Conservation (phyloP, 1,284 basidiomycete species). For the Sporisorium sorghi region DNA sequence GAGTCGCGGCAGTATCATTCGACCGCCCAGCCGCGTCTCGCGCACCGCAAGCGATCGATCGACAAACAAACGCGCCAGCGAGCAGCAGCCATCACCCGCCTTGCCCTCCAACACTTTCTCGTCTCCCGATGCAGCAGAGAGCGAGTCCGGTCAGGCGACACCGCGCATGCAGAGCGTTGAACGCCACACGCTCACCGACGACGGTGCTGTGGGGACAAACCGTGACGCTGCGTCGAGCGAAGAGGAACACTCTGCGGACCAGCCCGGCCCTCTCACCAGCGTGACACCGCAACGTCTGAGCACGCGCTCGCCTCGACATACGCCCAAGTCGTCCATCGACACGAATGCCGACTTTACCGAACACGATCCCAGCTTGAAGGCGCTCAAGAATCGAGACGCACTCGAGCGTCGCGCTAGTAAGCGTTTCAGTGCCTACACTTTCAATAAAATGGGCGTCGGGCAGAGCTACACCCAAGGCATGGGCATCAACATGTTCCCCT, state of each 20-base stretch:
- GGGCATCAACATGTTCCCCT: constrained; percentile 44
- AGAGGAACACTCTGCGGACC: constrained; percentile 19
- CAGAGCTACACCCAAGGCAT: constrained; percentile 50
- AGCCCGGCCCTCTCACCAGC: constrained; percentile 27
- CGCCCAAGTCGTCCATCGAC: constrained; percentile 44
- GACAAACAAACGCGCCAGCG: constrained; percentile 13
- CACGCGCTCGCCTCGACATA: constrained; percentile 32
- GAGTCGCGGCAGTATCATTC: constrained; percentile 17
- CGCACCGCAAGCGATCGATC: constrained; percentile 33
- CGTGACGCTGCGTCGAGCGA: constrained; percentile 20
- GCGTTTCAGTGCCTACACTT: constrained; percentile 94
- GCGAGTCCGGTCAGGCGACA: constrained; percentile 32
- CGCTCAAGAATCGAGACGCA: constrained; percentile 85
- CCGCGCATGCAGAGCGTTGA: constrained; percentile 33
- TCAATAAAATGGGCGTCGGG: constrained; percentile 85
- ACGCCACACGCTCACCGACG: constrained; percentile 46
- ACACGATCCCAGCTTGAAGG: constrained; percentile 84
- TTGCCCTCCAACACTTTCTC: constrained; percentile 18
- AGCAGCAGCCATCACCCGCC: constrained; percentile 24
- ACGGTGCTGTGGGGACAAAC: constrained; percentile 10
- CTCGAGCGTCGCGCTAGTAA: constrained; percentile 93
- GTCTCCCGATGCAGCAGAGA: constrained; percentile 25
- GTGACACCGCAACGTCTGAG: constrained; percentile 41
- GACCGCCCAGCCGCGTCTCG: constrained; percentile 34
- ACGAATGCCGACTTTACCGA: constrained; percentile 72